Evolutionary conservation across 305 asterid species (phyloP).

Genomic region (Plantago coronopus): DNA sequence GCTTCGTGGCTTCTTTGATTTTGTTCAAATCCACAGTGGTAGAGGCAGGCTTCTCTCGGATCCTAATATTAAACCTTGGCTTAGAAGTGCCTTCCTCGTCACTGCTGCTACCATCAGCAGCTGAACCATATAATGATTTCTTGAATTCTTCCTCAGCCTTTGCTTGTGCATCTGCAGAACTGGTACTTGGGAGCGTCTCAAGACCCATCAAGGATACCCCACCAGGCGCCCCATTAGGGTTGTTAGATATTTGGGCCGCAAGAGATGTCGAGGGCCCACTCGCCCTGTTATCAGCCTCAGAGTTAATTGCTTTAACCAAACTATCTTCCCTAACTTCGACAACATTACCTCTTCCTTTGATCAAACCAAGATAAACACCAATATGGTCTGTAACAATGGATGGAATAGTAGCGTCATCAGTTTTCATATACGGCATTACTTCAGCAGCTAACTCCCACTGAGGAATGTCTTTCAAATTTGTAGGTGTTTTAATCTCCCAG

Average conservation of each 20-base stretch:
- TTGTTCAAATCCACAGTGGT: conserved; percentile 85
- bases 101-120: conserved; percentile 92
- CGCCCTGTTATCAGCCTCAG: conserved; percentile 48
- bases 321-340: conserved; percentile 95
- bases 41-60: conserved; percentile 84
- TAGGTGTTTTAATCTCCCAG: conserved; percentile 97
- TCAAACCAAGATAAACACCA: conserved; percentile 94
- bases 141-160: conserved; percentile 98
- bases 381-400: conserved; percentile 92
- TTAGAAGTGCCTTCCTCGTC: conserved; percentile 93
- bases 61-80: conserved; percentile 68
- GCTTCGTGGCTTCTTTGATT: conserved; percentile 97
- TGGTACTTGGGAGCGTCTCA: conserved; percentile 63
- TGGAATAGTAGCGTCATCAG: conserved; percentile 95
- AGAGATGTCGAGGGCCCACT: conserved; percentile 50
- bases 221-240: conserved; percentile 39
- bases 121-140: conserved; percentile 69
- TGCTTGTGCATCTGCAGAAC: conserved; percentile 77
- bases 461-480: conserved; percentile 87
- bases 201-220: conserved; percentile 71
- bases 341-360: conserved; percentile 92
- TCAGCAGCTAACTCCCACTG: conserved; percentile 99
- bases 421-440: conserved; percentile 99
- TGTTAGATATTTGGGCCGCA: conserved; percentile 42
- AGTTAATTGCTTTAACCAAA: conserved; percentile 73